These are phyloP conservation scores for Aschersonia sp. DNA, from an alignment of 2,329 filamentous ascomycete genomes.

Conservation along the genomic window DNA sequence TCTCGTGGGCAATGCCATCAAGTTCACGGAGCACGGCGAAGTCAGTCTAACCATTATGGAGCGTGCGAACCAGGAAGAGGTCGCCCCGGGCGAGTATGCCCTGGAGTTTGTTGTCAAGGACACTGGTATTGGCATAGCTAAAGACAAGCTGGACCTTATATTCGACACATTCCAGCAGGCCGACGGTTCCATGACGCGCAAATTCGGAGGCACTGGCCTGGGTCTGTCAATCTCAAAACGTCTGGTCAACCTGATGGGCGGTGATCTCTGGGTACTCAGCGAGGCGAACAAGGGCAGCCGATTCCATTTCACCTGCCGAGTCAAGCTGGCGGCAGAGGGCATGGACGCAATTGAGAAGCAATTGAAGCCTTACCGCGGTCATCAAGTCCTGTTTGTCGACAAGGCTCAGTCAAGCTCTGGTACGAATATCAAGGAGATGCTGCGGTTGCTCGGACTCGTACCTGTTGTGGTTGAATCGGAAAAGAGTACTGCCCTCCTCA, in stretches of 20 bases:
- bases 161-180: constrained; percentile 99
- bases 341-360: constrained; percentile 66
- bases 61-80: constrained; percentile 45
- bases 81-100: constrained; percentile 63
- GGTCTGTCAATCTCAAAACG: constrained; percentile 91
- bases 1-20: constrained; percentile 94
- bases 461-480: constrained; percentile 76
- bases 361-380: constrained; percentile 78
- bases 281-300: constrained; percentile 81
- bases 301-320: constrained; percentile 93
- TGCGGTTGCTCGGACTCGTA: constrained; percentile 63
- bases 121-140: constrained; percentile 90
- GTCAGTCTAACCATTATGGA: constrained; percentile 84
- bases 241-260: constrained; percentile 89
- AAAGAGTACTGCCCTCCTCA: constrained; percentile 44
- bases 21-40: constrained; percentile 94
- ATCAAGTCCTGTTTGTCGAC: constrained; percentile 89
- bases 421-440: constrained; percentile 61
- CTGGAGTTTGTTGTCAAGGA: constrained; percentile 94
- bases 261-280: constrained; percentile 91
- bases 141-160: constrained; percentile 90
- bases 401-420: constrained; percentile 70
- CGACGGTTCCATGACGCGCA: constrained; percentile 88
- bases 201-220: constrained; percentile 88
- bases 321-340: constrained; percentile 70